Conservation (phyloP, 805 yeast genomes). For the Yamadazyma insecticola region DNA sequence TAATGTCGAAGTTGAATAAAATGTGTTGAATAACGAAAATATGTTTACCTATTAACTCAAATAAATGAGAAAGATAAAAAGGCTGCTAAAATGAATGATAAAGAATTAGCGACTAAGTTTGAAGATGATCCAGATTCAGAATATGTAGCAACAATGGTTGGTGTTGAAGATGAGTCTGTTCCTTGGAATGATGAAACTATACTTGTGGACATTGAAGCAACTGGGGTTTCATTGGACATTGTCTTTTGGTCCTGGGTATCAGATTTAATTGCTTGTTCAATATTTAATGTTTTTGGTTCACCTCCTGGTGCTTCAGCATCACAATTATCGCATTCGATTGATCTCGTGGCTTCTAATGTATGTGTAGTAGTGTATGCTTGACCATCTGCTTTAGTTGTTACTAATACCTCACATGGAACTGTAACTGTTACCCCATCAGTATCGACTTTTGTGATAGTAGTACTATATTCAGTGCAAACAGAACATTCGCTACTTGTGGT, state of each 20-base stretch:
- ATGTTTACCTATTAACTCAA: too few species aligned
- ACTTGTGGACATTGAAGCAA: constrained; percentile 6
- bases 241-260: too few species aligned
- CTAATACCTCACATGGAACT: constrained; percentile 13
- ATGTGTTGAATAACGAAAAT: too few species aligned
- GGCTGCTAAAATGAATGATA: neutral
- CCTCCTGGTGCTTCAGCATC: too few species aligned
- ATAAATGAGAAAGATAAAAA: too few species aligned
- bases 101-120: constrained; percentile 3
- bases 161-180: constrained; percentile 11
- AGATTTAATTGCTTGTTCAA: too few species aligned
- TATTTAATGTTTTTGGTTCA: too few species aligned
- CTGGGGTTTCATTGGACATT: too few species aligned
- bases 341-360: too few species aligned
- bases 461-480: constrained; percentile 9
- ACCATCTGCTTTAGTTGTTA: constrained; percentile 3
- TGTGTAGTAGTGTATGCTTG: constrained; percentile 4
- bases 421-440: constrained; percentile 12
- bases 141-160: constrained; percentile 2
- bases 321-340: too few species aligned
- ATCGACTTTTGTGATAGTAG: constrained; percentile 20
- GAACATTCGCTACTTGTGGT: constrained; percentile 3
- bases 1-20: too few species aligned
- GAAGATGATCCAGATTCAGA: constrained; percentile 5
- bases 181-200: constrained; percentile 3